Base-by-base conservation (phyloP, 352 stramenopile species). In the Paralagenidium karlingii region DNA sequence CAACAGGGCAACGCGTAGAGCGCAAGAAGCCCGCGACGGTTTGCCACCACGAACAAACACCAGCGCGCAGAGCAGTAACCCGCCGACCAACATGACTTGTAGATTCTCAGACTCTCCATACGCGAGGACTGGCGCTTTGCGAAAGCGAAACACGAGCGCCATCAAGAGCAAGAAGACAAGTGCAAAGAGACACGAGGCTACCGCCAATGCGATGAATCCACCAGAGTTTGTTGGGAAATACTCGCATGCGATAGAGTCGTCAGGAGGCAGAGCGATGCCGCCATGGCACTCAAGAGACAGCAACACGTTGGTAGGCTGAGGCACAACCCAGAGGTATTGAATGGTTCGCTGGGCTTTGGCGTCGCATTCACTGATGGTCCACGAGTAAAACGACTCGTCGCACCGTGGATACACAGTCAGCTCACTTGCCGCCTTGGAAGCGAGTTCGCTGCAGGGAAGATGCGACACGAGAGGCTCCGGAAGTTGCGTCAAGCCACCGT, bases 71-170 rank as follows among this genome's bases (percentile, higher is more conserved):
- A 82, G 61, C 19, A 74, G 36, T 11, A 81, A 44, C 5, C 59
- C 65, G 1, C 69, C 73, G 7, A 63, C 44, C 3, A 86, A 27
- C 49, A 83, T 63, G 7, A 64, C 43, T 11, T 68, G 31, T 0
- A 86, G 42, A 24, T 83, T 64, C 38, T 82, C 60, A 38, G 57
- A 81, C 47, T 86, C 68, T 0, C 66, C 80, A 13, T 69, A 62
- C 42, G 80, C 82, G 43, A 83, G 55, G 21, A 79, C 58, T 1
- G 68, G 61, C 13, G 38, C 55, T 19, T 64, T 30, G 2, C 68
- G 64, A 4, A 58, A 51, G 3, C 43, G 40, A 34, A 46, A 52
- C 3, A 80, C 60, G 15, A 76, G 60, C 3, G 38, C 44, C 0
- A 64, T 52, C 2, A 42, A 31, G 9, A 34, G 38, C 1, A 41